Evolutionary conservation across 2,329 filamentous ascomycete species (phyloP), one percentile per base, ranked within the genome.

Genomic region (Fusarium proliferatum): DNA sequence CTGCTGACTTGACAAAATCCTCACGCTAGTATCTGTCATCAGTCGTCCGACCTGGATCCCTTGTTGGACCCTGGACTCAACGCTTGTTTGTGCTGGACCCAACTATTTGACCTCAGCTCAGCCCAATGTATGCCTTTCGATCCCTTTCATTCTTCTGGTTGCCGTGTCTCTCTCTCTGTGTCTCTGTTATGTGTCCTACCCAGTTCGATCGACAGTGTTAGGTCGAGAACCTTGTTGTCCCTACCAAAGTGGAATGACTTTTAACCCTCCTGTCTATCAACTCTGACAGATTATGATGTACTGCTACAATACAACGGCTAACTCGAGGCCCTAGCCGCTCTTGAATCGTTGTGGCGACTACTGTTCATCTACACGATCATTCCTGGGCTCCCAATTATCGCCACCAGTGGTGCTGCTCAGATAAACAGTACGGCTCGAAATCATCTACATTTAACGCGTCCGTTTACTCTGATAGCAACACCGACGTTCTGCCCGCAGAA

Each of bases 121-220:
- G 30, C 56, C 42, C 23, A 46, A 49, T 66, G 71, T 73, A 73
- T 74, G 71, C 48, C 26, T 48, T 34, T 61, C n/a, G 9, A 41
- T 41, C 41, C 39, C 45, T 59, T 38, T 58, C 5, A 46, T 59
- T 48, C 23, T 49, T 49, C 17, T 58, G 38, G n/a, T 55, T 49
- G 12, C 39, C 46, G 26, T 38, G 9, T 34, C 28, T 21, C 52
- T 23, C 36, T 33, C 39, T 30, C 39, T n/a, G 23, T 36, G 9
- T 33, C 28, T 26, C 56, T 28, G 34, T 30, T 36, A 28, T 30
- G 10, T 55, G n/a, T 19, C 30, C 36, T 56, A 19, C 33, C 33
- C 36, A 26, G n/a, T 23, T 39, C 41, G 26, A 61, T 53, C 16
- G n/a, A 30, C 28, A 21, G 23, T 23, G 41, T 8, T 36, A 21